Evolutionary conservation across 2,329 filamentous ascomycete genomes (phyloP), one percentile per base, ranked within the genome.

Genomic region (Nothopassalora personata): DNA sequence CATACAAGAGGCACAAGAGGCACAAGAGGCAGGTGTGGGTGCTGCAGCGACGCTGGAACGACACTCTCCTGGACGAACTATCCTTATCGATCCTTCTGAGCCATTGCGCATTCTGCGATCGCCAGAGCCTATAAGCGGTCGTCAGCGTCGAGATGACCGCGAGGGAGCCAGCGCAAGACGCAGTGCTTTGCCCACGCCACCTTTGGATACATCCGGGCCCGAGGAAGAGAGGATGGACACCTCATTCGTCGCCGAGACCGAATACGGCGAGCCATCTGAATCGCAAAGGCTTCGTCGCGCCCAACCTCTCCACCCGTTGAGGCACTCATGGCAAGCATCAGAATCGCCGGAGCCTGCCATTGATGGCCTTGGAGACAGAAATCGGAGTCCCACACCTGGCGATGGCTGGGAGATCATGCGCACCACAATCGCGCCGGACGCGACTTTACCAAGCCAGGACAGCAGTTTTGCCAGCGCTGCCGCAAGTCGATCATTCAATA

Each of bases 351-450:
- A 51, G 27, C 30, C 49, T 18, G 34, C 45, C n/a, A 51, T 88
- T 1, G 87, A 95, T 73, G 91, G 91, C 4, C 81, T 96, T 15
- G 91, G 91, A 39, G 91, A 96, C 74, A 88, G 91, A 59, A 84
- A 90, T 63, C 85, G 91, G 66, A 96, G 91, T 72, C 76, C 90
- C n/a, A 87, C 88, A 0, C 87, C 88, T 5, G 77, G 79, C 53
- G 76, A 76, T 47, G 80, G 81, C 53, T 97, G 92, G 92, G 88
- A 93, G 60, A 90, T 86, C 3, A 84, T 97, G 55, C 79, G 91
- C 58, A 87, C 83, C 6, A 95, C 90, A 0, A 82, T 97, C 61
- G 87, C 89, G 0, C 90, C 90, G 0, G 91, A 96, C 71, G 86
- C 88, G 15, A 87, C 90, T 61, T 82, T 90, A 2, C 90, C 91